Conservation (phyloP, 192 early-diverging fungal species). For the Mycoemilia scoparia region DNA sequence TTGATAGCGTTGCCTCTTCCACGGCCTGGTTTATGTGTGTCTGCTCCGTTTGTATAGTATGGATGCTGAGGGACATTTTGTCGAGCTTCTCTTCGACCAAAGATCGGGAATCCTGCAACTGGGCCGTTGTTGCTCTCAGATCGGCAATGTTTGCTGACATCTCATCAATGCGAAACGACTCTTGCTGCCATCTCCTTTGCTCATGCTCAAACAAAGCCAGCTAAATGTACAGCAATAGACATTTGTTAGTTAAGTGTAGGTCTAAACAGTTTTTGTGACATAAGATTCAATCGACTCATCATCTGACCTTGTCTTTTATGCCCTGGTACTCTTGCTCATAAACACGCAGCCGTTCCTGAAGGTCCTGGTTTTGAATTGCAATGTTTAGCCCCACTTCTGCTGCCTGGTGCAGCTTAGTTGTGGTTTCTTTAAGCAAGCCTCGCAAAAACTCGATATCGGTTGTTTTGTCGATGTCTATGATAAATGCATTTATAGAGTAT, state of each 20-base stretch:
- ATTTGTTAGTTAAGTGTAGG: no score
- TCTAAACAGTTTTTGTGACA: no score
- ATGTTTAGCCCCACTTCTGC: conserved; percentile 21
- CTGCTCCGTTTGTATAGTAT: no score
- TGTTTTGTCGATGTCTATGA: conserved; percentile 10
- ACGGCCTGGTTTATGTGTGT: no score
- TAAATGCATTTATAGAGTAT: no score
- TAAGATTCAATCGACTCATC: no score
- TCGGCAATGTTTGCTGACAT: conserved; percentile 10
- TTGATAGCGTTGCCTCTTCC: no score
- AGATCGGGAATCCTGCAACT: no score
- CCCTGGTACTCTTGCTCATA: conserved; percentile 9
- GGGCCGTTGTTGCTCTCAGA: no score
- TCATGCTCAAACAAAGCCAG: conserved; percentile 17
- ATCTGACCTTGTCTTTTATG: no score
- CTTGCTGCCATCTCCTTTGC: conserved; percentile 23
- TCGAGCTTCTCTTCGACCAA: no score
- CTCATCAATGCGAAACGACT: conserved; percentile 23
- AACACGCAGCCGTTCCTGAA: conserved; percentile 6
- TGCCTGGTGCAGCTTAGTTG: conserved; percentile 11
- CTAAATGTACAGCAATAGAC: conserved; percentile 11
- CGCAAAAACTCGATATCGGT: conserved; percentile 12
- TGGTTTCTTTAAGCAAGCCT: conserved; percentile 13
- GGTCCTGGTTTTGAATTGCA: conserved; percentile 15
- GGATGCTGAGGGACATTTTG: no score